These are phyloP conservation scores for Cyclotella sp. DNA, from an alignment of 108 stramenopile genomes.

Conservation along the genomic window DNA sequence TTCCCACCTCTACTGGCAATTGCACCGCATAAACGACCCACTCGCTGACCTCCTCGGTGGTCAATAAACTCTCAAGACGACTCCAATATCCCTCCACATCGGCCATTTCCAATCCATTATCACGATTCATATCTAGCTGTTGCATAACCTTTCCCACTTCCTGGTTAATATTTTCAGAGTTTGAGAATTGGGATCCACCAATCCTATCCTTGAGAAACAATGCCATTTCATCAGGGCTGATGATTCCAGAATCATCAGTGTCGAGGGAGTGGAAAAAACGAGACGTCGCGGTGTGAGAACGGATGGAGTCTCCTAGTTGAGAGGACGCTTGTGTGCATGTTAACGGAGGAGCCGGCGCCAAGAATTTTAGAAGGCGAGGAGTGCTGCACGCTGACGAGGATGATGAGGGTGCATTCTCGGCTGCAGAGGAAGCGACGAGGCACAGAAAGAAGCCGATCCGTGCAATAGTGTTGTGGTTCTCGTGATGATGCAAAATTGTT, in stretches of 20 bases:
- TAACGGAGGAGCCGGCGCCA: not conserved
- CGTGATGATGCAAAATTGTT: not conserved
- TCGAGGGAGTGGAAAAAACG: slow-evolving; percentile 51
- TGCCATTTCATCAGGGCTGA: slow-evolving; percentile 38
- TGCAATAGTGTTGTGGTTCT: not conserved
- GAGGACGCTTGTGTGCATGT: not conserved
- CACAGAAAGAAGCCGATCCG: not conserved
- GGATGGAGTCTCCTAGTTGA: slow-evolving; percentile 44
- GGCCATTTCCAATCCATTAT: slow-evolving; percentile 46
- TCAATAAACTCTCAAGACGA: slow-evolving; percentile 60
- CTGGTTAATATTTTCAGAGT: slow-evolving; percentile 13
- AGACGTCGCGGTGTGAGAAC: slow-evolving; percentile 31
- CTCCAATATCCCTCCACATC: slow-evolving; percentile 58
- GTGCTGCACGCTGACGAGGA: not conserved
- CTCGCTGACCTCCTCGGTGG: slow-evolving; percentile 65
- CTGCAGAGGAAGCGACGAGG: not conserved
- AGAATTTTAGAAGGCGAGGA: not conserved
- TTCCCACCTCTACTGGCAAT: slow-evolving; percentile 58
- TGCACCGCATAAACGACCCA: slow-evolving; percentile 71
- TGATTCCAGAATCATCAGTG: slow-evolving; percentile 41
- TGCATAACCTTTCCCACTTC: slow-evolving; percentile 48
- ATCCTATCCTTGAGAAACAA: slow-evolving; percentile 42
- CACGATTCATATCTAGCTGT: slow-evolving; percentile 40
- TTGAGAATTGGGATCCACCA: slow-evolving; percentile 45
- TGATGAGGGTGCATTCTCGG: not conserved